Base-by-base conservation (phyloP, 108 stramenopile genomes). In the Nannochloropsis salina region DNA sequence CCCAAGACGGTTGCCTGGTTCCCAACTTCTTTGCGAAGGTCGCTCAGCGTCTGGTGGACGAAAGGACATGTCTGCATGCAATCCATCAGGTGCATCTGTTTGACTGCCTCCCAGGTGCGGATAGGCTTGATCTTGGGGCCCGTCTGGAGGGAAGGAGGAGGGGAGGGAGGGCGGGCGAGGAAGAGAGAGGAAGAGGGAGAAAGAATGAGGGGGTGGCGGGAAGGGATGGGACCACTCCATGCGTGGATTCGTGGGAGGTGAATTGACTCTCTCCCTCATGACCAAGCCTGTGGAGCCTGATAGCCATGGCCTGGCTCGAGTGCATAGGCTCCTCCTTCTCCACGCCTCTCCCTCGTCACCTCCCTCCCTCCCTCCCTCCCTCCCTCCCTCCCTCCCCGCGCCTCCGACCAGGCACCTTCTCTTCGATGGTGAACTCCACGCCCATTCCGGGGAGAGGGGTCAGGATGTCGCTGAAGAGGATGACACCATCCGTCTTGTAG, bases 401-500 rank as follows among this genome's bases (percentile, higher is more conserved):
- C 47, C n/a, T 74, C 61, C 61, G n/a, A 15, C 61, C n/a, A 74
- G 20, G n/a, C n/a, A 74, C 93, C 45, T 96, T 97, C 80, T 94
- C 93, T 74, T 97, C 92, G 42, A 99, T 98, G 85, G 96, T 95
- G 89, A 98, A 99, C 15, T 98, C 97, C 85, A 99, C 93, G 8
- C 98, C 98, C 88, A 99, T 92, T 2, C 88, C 43, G 9, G 42
- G 43, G 18, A 82, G 83, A 44, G 83, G 31, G 18, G 42, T 40
- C 12, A 42, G 41, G 5, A 40, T 45, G 83, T 31, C 83, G 15
- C 83, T 95, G 94, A 99, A 99, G 93, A 99, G 95, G 85, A 99
- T 98, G 80, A 98, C 95, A 10, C 98, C 99, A 91, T 99, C 99
- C 89, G 98, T 90, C 22, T 95, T 94, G 88, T 96, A 98, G 20